Evolutionary conservation across 345 rosid species (phyloP).

Genomic region (Acer negundo): DNA sequence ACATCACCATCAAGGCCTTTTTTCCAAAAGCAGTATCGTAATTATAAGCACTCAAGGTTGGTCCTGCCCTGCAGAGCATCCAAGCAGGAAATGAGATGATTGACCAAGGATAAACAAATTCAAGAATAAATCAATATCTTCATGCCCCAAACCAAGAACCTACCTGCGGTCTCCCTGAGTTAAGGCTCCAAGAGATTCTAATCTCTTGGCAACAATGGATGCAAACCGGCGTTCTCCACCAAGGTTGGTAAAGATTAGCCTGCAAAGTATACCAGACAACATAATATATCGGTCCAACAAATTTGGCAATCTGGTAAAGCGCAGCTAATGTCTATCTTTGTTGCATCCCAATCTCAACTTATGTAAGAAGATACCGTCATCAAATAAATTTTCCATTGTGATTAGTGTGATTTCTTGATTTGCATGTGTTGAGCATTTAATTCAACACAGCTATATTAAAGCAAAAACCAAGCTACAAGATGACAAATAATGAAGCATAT

Average conservation of each 20-base stretch:
- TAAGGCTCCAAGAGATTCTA: constrained; percentile 96
- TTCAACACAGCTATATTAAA: neutral
- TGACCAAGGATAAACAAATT: neutral
- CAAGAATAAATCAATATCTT: constrained; percentile 16
- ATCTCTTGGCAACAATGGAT: constrained; percentile 96
- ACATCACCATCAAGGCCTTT: constrained; percentile 91
- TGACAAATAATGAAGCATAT: constrained; percentile 15
- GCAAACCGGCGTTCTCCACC: constrained; percentile 99
- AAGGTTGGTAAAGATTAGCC: constrained; percentile 87
- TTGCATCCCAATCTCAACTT: neutral
- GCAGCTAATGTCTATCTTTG: neutral
- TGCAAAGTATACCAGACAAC: constrained; percentile 28
- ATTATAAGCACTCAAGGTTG: constrained; percentile 90
- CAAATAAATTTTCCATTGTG: constrained; percentile 12
- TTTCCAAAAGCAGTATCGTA: constrained; percentile 93
- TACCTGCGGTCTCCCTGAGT: constrained; percentile 99
- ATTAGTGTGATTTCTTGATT: constrained; percentile 4
- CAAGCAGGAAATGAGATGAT: constrained; percentile 22
- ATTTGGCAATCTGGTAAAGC: neutral
- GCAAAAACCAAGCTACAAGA: neutral
- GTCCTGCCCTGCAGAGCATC: constrained; percentile 82
- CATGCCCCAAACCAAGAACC: constrained; percentile 25
- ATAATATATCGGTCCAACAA: neutral
- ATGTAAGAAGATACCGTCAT: neutral
- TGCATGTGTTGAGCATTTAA: neutral